A percentile compares a stretch with the other conserved stretches of the same genome.
Evolutionary conservation across 2,329 filamentous ascomycete genomes (phyloP).

Genomic region (Aphanoascus verrucosus): DNA sequence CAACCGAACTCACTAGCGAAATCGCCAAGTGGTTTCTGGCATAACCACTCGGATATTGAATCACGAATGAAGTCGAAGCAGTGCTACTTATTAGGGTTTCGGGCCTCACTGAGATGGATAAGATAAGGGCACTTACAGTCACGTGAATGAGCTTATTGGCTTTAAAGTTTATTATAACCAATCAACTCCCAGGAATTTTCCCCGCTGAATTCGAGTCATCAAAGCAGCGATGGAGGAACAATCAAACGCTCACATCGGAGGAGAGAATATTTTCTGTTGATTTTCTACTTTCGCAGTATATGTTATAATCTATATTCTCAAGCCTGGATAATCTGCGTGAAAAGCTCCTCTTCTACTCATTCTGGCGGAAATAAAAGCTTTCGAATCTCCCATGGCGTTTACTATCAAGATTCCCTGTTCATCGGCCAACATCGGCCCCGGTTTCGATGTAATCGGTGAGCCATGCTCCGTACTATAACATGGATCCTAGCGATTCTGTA

Average conservation of each 20-base stretch:
- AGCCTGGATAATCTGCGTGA: not conserved
- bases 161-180: not conserved
- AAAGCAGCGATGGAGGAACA: not conserved
- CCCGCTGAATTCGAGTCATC: not conserved
- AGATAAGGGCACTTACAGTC: not conserved
- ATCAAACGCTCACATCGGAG: not conserved
- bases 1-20: no score
- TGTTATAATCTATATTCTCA: not conserved
- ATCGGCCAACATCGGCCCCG: constrained; percentile 93
- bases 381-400: constrained; percentile 33
- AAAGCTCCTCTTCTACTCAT: not conserved
- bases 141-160: not conserved
- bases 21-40: no score
- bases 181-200: not conserved
- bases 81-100: no score
- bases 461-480: not conserved
- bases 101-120: not conserved
- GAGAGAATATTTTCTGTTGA: not conserved
- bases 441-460: constrained; percentile 77
- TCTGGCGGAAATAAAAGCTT: not conserved
- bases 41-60: no score
- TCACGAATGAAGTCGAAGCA: no score
- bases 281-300: not conserved
- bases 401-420: constrained; percentile 78
- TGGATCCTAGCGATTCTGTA: not conserved